Conservation (phyloP, 2,329 filamentous ascomycete genomes). For the Trichoderma sp. region DNA sequence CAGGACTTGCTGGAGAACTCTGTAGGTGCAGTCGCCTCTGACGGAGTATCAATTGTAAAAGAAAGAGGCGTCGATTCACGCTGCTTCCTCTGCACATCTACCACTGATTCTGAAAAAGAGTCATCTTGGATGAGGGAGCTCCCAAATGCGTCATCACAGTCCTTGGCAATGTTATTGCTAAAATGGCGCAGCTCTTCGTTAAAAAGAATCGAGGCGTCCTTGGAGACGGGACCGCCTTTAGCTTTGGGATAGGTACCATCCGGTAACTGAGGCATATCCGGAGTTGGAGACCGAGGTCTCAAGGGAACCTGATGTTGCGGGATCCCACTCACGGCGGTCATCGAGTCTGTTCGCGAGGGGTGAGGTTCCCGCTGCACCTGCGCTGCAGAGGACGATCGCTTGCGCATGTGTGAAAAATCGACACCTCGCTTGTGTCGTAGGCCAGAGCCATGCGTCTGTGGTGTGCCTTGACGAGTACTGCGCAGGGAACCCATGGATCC, state of each 20-base stretch:
- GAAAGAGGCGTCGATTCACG: constrained; percentile 46
- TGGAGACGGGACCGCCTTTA: constrained; percentile 26
- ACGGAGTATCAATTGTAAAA: constrained; percentile 41
- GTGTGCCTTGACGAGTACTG: constrained; percentile 46
- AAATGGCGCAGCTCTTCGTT: constrained; percentile 82
- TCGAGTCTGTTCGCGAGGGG: constrained; percentile 26
- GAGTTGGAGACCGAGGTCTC: constrained; percentile 32
- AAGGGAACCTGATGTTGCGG: constrained; percentile 27
- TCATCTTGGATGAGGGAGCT: constrained; percentile 53
- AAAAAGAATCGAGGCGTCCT: constrained; percentile 40
- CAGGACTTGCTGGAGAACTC: constrained; percentile 41
- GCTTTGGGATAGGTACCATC: constrained; percentile 32
- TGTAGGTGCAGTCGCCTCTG: constrained; percentile 31
- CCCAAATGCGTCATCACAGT: constrained; percentile 92
- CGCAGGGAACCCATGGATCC: constrained; percentile 53
- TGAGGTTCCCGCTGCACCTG: constrained; percentile 23
- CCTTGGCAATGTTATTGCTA: constrained; percentile 81
- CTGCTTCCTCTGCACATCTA: constrained; percentile 34
- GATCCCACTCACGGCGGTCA: constrained; percentile 25
- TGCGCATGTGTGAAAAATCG: constrained; percentile 55
- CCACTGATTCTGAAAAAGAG: constrained; percentile 38
- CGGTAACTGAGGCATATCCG: constrained; percentile 32
- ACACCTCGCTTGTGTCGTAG: constrained; percentile 55
- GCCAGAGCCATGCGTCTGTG: constrained; percentile 44
- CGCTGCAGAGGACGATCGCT: constrained; percentile 37